Evolutionary conservation across 306 rosid genomes (phyloP).

Genomic region (Fragaria iinumae): DNA sequence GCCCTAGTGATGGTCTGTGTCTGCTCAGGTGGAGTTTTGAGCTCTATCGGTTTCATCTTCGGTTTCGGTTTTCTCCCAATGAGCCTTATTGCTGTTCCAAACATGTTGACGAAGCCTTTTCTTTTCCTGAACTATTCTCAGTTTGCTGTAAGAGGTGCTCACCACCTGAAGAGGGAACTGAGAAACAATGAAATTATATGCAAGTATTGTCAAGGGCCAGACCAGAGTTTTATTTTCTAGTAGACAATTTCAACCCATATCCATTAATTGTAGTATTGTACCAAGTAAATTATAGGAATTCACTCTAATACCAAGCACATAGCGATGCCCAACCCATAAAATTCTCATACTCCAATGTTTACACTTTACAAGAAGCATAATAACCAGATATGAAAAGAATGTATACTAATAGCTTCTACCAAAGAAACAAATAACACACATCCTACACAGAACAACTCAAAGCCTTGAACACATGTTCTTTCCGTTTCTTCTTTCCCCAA

Average conservation of each 20-base stretch:
- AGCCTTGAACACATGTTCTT: background rate
- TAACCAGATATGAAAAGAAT: background rate
- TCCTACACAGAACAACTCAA: background rate
- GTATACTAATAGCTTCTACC: background rate
- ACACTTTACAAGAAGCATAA: background rate
- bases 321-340: background rate
- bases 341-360: background rate
- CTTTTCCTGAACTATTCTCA: background rate
- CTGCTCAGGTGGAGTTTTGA: constrained; percentile 77
- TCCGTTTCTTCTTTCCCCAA: background rate
- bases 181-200: background rate
- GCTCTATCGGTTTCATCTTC: constrained; percentile 56
- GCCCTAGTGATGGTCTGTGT: constrained; percentile 66
- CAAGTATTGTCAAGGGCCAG: background rate
- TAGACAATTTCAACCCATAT: background rate
- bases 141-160: background rate
- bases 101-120: constrained; percentile 30
- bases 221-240: background rate
- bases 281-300: background rate
- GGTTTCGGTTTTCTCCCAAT: constrained; percentile 73
- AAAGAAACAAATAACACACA: background rate
- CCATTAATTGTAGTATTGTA: background rate
- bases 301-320: background rate
- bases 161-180: background rate
- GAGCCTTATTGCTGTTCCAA: constrained; percentile 56